These are phyloP conservation scores for Acarospora socialis DNA, from an alignment of 2,329 filamentous ascomycete species.

Conservation along the genomic window DNA sequence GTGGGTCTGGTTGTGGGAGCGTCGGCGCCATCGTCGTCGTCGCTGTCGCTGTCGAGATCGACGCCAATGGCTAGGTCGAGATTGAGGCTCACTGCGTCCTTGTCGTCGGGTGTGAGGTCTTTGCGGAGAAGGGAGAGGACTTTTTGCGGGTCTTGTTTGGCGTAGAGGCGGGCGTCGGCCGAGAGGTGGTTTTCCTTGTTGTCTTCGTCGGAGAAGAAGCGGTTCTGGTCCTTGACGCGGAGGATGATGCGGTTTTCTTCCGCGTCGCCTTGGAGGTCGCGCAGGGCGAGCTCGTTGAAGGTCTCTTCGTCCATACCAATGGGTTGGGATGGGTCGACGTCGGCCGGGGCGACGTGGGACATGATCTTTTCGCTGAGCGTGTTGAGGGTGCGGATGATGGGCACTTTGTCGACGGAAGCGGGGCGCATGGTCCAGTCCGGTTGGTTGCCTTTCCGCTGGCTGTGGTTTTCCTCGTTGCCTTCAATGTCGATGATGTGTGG, in stretches of 20 bases:
- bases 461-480: slow-evolving; percentile 90
- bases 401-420: slow-evolving; percentile 56
- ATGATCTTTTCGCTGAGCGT: slow-evolving; percentile 87
- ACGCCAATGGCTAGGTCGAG: slow-evolving; percentile 53
- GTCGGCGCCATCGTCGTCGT: slow-evolving; percentile 43
- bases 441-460: slow-evolving; percentile 70
- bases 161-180: slow-evolving; percentile 42
- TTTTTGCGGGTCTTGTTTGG: slow-evolving; percentile 53
- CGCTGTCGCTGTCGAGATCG: slow-evolving; percentile 54
- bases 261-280: slow-evolving; percentile 62
- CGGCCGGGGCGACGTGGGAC: slow-evolving; percentile 67
- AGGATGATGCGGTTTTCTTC: slow-evolving; percentile 67
- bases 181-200: slow-evolving; percentile 27
- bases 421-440: slow-evolving; percentile 86
- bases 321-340: slow-evolving; percentile 51
- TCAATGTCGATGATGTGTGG: slow-evolving; percentile 85
- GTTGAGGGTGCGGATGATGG: slow-evolving; percentile 81
- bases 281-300: slow-evolving; percentile 60
- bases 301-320: slow-evolving; percentile 58
- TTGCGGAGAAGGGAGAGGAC: slow-evolving; percentile 51
- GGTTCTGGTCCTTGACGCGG: slow-evolving; percentile 75
- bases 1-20: slow-evolving; percentile 11
- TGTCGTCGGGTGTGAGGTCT: slow-evolving; percentile 36
- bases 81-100: slow-evolving; percentile 23
- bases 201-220: slow-evolving; percentile 51